Conservation (phyloP, 2,329 filamentous ascomycete genomes). For the Ophiostoma piceae region DNA sequence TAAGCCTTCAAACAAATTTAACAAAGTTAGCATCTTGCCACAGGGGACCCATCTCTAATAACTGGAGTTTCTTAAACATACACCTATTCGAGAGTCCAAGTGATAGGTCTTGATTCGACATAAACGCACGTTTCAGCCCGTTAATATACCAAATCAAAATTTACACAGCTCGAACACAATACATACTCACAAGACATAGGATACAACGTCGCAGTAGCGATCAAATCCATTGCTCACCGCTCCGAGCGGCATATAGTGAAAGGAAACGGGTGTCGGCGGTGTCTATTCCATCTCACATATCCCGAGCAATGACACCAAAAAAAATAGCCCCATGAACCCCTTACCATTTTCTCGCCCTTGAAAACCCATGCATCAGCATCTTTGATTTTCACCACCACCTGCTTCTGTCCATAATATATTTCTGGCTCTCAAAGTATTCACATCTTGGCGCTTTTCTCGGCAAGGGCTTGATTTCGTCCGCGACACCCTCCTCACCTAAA, state of each 20-base stretch:
- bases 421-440: background rate
- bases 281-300: background rate
- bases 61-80: no score
- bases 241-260: background rate
- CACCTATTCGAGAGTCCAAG: no score
- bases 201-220: background rate
- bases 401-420: background rate
- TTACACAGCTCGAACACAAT: background rate
- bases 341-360: background rate
- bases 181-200: background rate
- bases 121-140: background rate
- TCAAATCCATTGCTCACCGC: background rate
- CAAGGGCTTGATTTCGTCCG: background rate
- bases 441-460: background rate
- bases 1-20: background rate
- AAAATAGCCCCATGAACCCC: background rate
- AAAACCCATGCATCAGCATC: background rate
- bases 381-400: background rate
- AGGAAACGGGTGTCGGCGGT: background rate
- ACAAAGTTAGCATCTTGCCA: background rate
- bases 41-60: no score
- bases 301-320: background rate
- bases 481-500: background rate
- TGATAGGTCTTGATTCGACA: background rate
- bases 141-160: background rate